Base-by-base conservation (phyloP, 805 yeast genomes). In the Myxozyma udenii region DNA sequence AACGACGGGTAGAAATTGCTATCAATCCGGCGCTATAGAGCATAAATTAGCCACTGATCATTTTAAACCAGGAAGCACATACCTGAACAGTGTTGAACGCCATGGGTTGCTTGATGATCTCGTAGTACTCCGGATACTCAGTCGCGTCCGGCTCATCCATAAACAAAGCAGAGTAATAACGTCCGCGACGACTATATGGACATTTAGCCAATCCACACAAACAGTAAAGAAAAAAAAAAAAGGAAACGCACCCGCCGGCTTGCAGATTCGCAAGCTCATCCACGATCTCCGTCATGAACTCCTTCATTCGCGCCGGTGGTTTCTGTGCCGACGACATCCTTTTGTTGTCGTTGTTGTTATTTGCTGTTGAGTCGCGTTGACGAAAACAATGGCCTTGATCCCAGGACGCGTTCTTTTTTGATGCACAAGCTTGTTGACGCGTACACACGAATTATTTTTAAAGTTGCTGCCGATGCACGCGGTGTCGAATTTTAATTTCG, bases 81-180 rank as follows among this genome's bases (percentile, higher is more conserved):
- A 55, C 60, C 37, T 39, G 48, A 9, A 91, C 78, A 28, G 78
- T 74, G 46, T 74, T 76, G 61, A 91, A 77, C 0, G 95, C 79
- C 67, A 87, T 85, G 12, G 96, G 95, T 48, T 77, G 72, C 57
- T 79, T 76, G 40, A 91, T 82, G 4, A 85, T 71, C 57, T 79
- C 76, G 68, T 83, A 83, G 70, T 90, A 90, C 62, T 86, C 95
- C 1, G 96, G 95, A 61, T 85, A 84, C 52, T 78, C 79, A 12
- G 78, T 78, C 28, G 76, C 77, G 62, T 81, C 81, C 1, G 91
- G 93, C 49, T 81, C 83, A 28, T 82, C 85, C 71, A 85, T 66
- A 65, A 89, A 90, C 0, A 95, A 86, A 12, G 78, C 85, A 11
- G 60, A 45, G 23, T 49, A 52, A 12, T 22, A 41, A 19, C 58